Conservation (phyloP, 139 green algal species). For the Micromonas commoda region DNA sequence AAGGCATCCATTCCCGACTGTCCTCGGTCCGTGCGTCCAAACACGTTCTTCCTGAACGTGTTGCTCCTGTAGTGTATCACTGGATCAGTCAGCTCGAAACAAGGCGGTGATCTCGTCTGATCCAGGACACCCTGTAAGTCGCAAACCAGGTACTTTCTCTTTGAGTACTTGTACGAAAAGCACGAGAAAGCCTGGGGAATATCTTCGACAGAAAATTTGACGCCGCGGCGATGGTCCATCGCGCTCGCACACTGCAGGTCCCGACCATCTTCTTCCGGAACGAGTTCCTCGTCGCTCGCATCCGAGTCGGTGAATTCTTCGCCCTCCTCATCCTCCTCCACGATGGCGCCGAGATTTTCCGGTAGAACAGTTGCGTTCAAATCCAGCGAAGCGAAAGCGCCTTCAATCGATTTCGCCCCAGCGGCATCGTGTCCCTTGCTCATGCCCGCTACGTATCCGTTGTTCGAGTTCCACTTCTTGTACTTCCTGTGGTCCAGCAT, state of each 20-base stretch:
- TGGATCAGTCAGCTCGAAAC: slow-evolving; percentile 42
- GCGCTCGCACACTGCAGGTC: not conserved
- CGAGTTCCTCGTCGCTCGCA: not conserved
- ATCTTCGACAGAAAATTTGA: slow-evolving; percentile 4
- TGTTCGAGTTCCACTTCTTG: slow-evolving; percentile 39
- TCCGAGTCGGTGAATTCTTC: no score
- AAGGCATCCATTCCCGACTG: not conserved
- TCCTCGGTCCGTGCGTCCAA: slow-evolving; percentile 3
- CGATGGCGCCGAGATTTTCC: not conserved
- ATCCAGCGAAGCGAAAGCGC: not conserved
- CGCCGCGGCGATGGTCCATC: not conserved
- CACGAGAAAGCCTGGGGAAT: slow-evolving; percentile 43
- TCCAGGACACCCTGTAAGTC: slow-evolving; percentile 41
- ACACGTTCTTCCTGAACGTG: not conserved
- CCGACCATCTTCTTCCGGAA: not conserved
- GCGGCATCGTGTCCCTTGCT: not conserved
- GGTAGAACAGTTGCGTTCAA: not conserved
- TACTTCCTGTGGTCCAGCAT: slow-evolving; percentile 39
- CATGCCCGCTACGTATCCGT: not conserved
- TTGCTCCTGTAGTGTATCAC: slow-evolving; percentile 39
- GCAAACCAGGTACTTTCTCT: slow-evolving; percentile 41
- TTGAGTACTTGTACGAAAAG: slow-evolving; percentile 34
- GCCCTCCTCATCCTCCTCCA: slow-evolving; percentile 18
- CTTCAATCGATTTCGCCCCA: not conserved
- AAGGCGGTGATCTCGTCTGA: slow-evolving; percentile 7